phyloP scores from a whole-genome alignment of 2,329 filamentous ascomycete species.

The Lachnellula cervina region DNA sequence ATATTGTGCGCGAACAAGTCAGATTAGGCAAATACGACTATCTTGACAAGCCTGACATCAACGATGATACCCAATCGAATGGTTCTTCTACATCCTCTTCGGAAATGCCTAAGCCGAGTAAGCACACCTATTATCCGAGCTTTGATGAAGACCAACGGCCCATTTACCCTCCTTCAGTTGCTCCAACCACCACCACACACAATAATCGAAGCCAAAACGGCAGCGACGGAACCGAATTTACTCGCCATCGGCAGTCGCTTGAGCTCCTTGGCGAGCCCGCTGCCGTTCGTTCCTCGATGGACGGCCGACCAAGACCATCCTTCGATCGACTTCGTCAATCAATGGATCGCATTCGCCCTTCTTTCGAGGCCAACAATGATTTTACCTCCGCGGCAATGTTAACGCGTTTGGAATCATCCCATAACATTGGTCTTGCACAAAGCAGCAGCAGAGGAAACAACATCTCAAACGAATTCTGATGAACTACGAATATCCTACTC shows the following conservation, averaged over 20 bases:
- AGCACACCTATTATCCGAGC: slow-evolving; percentile 55
- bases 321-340: slow-evolving; percentile 82
- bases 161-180: slow-evolving; percentile 88
- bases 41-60: slow-evolving; percentile 39
- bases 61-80: slow-evolving; percentile 36
- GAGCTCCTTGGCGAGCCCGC: slow-evolving; percentile 27
- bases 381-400: slow-evolving; percentile 88
- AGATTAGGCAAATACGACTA: slow-evolving; percentile 76
- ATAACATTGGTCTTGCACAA: slow-evolving; percentile 30
- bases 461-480: slow-evolving; percentile 16
- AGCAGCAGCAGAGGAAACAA: slow-evolving; percentile 22
- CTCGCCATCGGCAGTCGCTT: slow-evolving; percentile 52
- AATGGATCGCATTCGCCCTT: slow-evolving; percentile 78
- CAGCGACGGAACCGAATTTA: slow-evolving; percentile 91
- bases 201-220: slow-evolving; percentile 81
- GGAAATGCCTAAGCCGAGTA: slow-evolving; percentile 44
- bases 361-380: slow-evolving; percentile 83
- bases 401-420: slow-evolving; percentile 73
- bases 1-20: slow-evolving; percentile 93
- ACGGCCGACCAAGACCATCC: slow-evolving; percentile 68
- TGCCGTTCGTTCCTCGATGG: slow-evolving; percentile 35
- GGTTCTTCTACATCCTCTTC: slow-evolving; percentile 52
- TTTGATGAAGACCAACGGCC: slow-evolving; percentile 85
- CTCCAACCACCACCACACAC: slow-evolving; percentile 70
- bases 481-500: slow-evolving; percentile 13